Percentiles rank a stretch among this genome's conserved stretches.
These are phyloP conservation scores for Pseudodiploospora longispora DNA, from an alignment of 2,329 filamentous ascomycete genomes.

Conservation along the genomic window DNA sequence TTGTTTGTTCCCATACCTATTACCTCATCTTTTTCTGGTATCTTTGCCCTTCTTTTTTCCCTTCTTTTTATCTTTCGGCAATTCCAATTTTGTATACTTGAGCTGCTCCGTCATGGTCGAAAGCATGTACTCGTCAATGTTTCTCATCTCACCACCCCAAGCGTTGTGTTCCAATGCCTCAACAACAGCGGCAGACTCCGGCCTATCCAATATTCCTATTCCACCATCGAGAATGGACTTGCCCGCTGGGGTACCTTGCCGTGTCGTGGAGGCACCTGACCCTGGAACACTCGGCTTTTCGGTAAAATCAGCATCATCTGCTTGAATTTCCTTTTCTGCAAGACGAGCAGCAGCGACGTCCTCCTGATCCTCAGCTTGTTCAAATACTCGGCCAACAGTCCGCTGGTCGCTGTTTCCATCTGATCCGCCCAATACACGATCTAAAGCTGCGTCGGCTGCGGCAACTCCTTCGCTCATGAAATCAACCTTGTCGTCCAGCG, in stretches of 20 bases:
- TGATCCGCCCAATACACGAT: slow-evolving; percentile 66
- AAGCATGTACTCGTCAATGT: slow-evolving; percentile 71
- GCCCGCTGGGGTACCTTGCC: slow-evolving; percentile 43
- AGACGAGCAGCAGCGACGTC: slow-evolving; percentile 81
- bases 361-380: slow-evolving; percentile 86
- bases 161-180: slow-evolving; percentile 47
- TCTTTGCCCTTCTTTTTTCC: slow-evolving; percentile 53
- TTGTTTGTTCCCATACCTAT: no score
- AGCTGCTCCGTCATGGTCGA: slow-evolving; percentile 56
- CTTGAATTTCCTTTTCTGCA: slow-evolving; percentile 81
- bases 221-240: slow-evolving; percentile 25
- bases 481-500: slow-evolving; percentile 54
- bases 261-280: slow-evolving; percentile 42
- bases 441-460: slow-evolving; percentile 75
- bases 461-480: slow-evolving; percentile 44
- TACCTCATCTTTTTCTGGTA: slow-evolving; percentile 37
- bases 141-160: slow-evolving; percentile 48
- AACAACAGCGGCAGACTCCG: slow-evolving; percentile 25
- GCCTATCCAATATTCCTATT: slow-evolving; percentile 17
- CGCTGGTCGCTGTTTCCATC: slow-evolving; percentile 54
- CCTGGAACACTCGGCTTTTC: slow-evolving; percentile 46
- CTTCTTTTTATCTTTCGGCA: slow-evolving; percentile 58
- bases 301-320: slow-evolving; percentile 78
- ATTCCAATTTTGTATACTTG: slow-evolving; percentile 50
- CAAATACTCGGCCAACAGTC: slow-evolving; percentile 63